Evolutionary conservation across 1,284 basidiomycete genomes (phyloP), one percentile per base, ranked within the genome.

Genomic region (Cutaneotrichosporon cavernicola): DNA sequence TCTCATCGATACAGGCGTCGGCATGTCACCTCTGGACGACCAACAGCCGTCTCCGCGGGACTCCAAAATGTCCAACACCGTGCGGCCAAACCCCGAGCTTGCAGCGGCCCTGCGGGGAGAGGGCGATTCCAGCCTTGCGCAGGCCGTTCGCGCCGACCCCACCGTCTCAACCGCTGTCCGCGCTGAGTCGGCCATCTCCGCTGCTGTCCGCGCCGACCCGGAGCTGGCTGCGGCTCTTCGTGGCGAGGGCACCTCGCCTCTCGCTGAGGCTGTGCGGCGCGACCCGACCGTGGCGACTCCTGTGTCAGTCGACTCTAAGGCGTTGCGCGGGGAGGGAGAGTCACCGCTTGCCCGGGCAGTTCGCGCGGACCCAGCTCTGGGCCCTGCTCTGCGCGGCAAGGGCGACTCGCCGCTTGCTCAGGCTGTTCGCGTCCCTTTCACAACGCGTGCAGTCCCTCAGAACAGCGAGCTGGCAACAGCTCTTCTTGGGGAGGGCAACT

Each of bases 211-310:
- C 30, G 51, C 51, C 51, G 51, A 53, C 51, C 51, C 51, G 4
- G 31, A 53, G 51, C 30, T 53, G 38, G 55, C 55, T 43, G 55
- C 55, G 8, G 55, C 55, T 16, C 26, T 56, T 21, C 55, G 55
- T 6, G 55, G 55, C 14, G 55, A 56, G n/a, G 51, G 51, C 9
- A 8, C 16, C 7, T 53, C 51, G 7, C 51, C 51, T 13, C 30
- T 53, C 13, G 51, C 51, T 7, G 30, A 53, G 30, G 51, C 51
- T 10, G 51, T 53, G 16, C 51, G 51, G 8, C 30, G 30, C 13
- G 51, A 53, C 18, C 51, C 51, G 9, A 4, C 30, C 4, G 51
- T 53, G 26, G 30, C 51, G 31, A 31, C 51, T 18, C 51, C 51
- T 4, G 51, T 53, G 7, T 31, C 51, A 18, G 51, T 31, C 30